Evolutionary conservation across 768 basidiomycete species (phyloP).

Genomic region (Lentinus brumalis): DNA sequence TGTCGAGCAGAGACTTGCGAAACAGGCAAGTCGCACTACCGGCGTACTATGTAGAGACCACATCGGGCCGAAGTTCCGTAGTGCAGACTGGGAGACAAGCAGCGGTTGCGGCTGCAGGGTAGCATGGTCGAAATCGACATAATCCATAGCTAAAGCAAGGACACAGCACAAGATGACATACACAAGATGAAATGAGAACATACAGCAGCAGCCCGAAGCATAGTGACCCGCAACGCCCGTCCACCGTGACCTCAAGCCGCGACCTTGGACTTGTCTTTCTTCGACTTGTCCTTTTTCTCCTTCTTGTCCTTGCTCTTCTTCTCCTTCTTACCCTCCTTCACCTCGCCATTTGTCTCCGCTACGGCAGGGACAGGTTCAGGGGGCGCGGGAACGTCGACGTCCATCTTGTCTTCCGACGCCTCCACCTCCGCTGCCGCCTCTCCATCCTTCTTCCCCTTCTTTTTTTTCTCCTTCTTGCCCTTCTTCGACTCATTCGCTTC

Average conservation of each 20-base stretch:
- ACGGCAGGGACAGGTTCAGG: not conserved
- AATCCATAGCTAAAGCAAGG: too few relatives aligned
- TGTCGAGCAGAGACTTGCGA: too few relatives aligned
- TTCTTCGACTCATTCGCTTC: slow-evolving; percentile 14
- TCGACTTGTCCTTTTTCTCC: slow-evolving; percentile 34
- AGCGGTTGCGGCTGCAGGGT: too few relatives aligned
- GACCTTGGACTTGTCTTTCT: slow-evolving; percentile 24
- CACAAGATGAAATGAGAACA: not conserved
- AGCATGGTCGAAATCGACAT: too few relatives aligned
- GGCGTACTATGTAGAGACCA: too few relatives aligned
- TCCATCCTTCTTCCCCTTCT: slow-evolving; percentile 33
- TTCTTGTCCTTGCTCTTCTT: slow-evolving; percentile 27
- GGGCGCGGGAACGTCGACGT: not conserved
- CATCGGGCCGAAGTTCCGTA: too few relatives aligned
- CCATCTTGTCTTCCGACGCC: slow-evolving; percentile 6
- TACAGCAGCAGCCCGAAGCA: slow-evolving; percentile 1
- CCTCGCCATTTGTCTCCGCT: slow-evolving; percentile 19
- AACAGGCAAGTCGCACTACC: too few relatives aligned
- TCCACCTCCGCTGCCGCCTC: slow-evolving; percentile 17
- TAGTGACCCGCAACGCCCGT: slow-evolving; percentile 2
- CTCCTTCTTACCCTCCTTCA: slow-evolving; percentile 23
- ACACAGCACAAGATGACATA: not conserved
- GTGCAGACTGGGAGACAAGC: too few relatives aligned
- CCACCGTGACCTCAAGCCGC: slow-evolving; percentile 9
- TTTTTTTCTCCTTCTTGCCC: slow-evolving; percentile 28